Base-by-base conservation (phyloP, 257 asterid genomes). In the Gentiana macrophylla region DNA sequence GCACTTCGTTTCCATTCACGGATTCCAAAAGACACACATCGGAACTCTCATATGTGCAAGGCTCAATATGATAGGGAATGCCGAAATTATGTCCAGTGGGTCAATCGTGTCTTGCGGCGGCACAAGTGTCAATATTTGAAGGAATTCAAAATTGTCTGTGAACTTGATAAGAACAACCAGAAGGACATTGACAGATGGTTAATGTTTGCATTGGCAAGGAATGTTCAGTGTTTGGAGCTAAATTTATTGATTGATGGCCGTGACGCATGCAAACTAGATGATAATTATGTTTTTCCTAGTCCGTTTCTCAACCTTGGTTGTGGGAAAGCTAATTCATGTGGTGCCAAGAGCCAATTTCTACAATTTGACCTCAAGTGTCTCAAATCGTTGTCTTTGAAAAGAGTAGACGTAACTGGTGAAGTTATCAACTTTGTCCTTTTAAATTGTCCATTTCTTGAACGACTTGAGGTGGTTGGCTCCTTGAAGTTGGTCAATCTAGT, bases 381-480 rank as follows among this genome's bases (percentile, higher is more conserved):
- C 15, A 62, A 62, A 49, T 68, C 68, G 32, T 68, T 77, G 44
- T 53, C 66, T 1, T 59, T 80, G 70, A 78, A 67, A 60, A 67
- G 62, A 35, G 77, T 80, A 66, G 67, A 70, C 51, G 70, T 80
- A 52, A 65, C 24, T 15, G 24, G 24, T 15, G 24, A 15, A 15
- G 24, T 15, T 15, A 15, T 15, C 24, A 15, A 15, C 24, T 15
- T 15, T 15, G 24, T 15, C 24, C 24, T 15, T 15, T 59, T 8
- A 8, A 53, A 46, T 32, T 77, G 77, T 62, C 74, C 62, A 0
- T 70, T 59, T 45, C 68, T 80, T 45, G 68, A 70, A 5, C 57
- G 35, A 53, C 57, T 80, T 49, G 56, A 68, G 2, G 62, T 80
- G 41, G 74, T 75, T 11, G 75, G 73, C 35, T 70, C 82, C 0